A percentile compares a stretch with the other conserved stretches of the same genome.
phyloP scores from a whole-genome alignment of 1,284 basidiomycete species.

The Baeospora myosura region DNA sequence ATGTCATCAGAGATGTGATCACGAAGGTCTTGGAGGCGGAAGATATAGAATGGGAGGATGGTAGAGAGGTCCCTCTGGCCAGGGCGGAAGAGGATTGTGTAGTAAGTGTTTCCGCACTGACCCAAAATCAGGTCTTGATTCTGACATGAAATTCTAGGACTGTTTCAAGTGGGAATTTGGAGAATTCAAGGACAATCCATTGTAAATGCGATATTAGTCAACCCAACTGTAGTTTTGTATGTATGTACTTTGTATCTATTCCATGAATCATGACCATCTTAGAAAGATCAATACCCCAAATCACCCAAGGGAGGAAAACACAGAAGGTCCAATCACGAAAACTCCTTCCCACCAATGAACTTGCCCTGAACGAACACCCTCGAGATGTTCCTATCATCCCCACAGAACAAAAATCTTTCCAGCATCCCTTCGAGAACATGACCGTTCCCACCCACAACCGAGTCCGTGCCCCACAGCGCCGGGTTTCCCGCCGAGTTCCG shows the following conservation, averaged over 20 bases:
- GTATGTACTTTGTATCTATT: too few relatives aligned
- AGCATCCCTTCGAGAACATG: slow-evolving; percentile 42
- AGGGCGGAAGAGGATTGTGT: slow-evolving; percentile 50
- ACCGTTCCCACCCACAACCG: slow-evolving; percentile 14
- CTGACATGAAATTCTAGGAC: slow-evolving; percentile 36
- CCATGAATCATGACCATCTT: too few relatives aligned
- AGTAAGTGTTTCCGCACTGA: slow-evolving; percentile 30
- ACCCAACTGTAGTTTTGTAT: too few relatives aligned
- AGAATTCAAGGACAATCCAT: slow-evolving; percentile 10
- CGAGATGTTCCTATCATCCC: slow-evolving; percentile 84
- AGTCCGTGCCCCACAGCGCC: slow-evolving; percentile 48
- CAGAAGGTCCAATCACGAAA: too few relatives aligned
- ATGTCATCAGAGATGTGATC: slow-evolving; percentile 72
- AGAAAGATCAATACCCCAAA: too few relatives aligned
- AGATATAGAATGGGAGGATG: slow-evolving; percentile 36
- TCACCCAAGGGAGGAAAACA: too few relatives aligned
- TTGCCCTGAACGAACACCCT: slow-evolving; percentile 82
- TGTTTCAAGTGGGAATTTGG: slow-evolving; percentile 73
- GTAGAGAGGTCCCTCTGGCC: slow-evolving; percentile 45
- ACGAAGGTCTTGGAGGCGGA: slow-evolving; percentile 69
- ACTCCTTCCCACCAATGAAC: slow-evolving; percentile 79
- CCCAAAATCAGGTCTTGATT: slow-evolving; percentile 1
- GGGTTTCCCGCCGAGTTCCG: slow-evolving; percentile 48
- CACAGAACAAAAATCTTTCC: slow-evolving; percentile 75
- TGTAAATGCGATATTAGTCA: too few relatives aligned